Conservation (phyloP, 2,329 filamentous ascomycete species). For the Venturia oleaginea region DNA sequence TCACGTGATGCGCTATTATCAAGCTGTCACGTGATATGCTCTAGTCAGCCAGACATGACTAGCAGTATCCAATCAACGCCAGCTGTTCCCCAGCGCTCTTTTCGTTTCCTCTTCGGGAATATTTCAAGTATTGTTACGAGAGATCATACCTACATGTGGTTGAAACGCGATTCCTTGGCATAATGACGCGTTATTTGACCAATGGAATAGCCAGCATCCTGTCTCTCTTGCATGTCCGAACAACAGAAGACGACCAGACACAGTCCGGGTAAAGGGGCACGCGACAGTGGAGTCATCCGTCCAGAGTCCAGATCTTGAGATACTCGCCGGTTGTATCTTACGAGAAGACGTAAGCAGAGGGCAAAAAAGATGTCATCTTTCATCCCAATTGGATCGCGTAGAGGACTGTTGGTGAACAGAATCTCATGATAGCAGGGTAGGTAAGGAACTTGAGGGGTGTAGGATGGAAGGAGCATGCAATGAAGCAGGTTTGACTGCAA, state of each 20-base stretch:
- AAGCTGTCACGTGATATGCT: too few relatives aligned
- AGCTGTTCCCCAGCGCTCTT: too few relatives aligned
- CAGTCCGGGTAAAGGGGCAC: not conserved
- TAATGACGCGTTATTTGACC: conserved; percentile 1
- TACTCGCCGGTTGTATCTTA: not conserved
- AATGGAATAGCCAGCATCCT: not conserved
- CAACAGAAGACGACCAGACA: not conserved
- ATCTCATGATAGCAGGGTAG: not conserved
- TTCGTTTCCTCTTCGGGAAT: too few relatives aligned
- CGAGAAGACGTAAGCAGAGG: too few relatives aligned
- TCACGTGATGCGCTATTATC: too few relatives aligned
- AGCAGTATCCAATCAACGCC: too few relatives aligned
- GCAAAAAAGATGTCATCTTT: not conserved
- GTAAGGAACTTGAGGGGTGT: not conserved
- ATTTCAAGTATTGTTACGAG: too few relatives aligned
- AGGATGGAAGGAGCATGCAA: too few relatives aligned
- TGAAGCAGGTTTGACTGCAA: too few relatives aligned
- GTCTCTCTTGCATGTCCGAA: not conserved
- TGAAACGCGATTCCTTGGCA: not conserved
- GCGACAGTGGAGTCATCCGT: not conserved
- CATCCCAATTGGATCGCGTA: not conserved
- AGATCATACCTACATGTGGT: too few relatives aligned
- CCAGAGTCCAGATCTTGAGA: not conserved
- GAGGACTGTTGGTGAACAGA: not conserved
- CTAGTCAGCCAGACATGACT: too few relatives aligned